Conservation (phyloP, 169 alveolate species). For the Pseudocohnilembus persalinus region DNA sequence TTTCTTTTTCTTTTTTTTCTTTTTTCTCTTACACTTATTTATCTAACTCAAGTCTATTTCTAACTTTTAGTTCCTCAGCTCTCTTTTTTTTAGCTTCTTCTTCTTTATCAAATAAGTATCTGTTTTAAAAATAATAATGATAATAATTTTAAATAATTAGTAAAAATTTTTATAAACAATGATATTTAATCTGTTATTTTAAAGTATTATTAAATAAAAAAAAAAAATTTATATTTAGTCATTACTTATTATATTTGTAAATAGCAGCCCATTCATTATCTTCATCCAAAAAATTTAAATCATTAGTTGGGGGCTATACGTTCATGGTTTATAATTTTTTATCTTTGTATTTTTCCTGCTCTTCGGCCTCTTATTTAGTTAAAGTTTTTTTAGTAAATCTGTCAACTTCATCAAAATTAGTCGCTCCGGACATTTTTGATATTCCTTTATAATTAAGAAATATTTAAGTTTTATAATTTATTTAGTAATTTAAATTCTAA, state of each 20-base stretch:
- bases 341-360: constrained; percentile 25
- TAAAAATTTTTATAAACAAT: too few species aligned
- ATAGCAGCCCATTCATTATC: constrained; percentile 53
- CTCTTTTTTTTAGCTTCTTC: constrained; percentile 19
- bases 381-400: constrained; percentile 39
- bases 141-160: too few species aligned
- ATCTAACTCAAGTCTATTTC: constrained; percentile 34
- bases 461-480: too few species aligned
- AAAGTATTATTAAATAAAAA: too few species aligned
- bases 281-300: constrained; percentile 45
- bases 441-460: too few species aligned
- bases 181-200: too few species aligned
- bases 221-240: too few species aligned
- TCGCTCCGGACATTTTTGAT: constrained; percentile 51
- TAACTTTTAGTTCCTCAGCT: constrained; percentile 8
- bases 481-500: too few species aligned
- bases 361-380: constrained; percentile 17
- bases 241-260: constrained; percentile 33
- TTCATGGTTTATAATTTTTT: constrained; percentile 33
- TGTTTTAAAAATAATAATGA: not conserved
- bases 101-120: constrained; percentile 46
- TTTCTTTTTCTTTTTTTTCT: constrained; percentile 3
- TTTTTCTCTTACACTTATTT: constrained; percentile 34
- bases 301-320: constrained; percentile 31
- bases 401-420: constrained; percentile 48